These are phyloP conservation scores for Scytalidium sp. DNA, from an alignment of 2,329 filamentous ascomycete genomes.

Conservation along the genomic window DNA sequence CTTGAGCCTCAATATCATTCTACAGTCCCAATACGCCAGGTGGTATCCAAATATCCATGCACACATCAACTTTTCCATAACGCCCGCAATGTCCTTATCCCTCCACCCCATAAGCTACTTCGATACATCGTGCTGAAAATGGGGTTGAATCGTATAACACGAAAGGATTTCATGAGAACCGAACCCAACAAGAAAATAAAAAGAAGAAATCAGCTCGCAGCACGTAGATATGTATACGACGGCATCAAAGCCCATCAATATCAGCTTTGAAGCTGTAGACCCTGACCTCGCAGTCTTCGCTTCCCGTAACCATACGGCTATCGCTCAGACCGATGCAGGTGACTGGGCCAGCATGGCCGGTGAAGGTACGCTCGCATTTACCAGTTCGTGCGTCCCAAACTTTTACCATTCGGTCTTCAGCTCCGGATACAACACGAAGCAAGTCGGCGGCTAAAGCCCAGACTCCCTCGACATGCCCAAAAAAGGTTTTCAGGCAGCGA, in stretches of 20 bases:
- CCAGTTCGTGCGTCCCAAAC: constrained; percentile 92
- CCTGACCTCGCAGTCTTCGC: constrained; percentile 88
- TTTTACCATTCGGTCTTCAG: constrained; percentile 94
- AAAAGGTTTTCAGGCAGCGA: constrained; percentile 85
- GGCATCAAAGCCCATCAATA: constrained; percentile 2
- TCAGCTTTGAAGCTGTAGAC: constrained; percentile 67
- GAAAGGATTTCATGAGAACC: too few species aligned
- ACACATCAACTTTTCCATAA: too few species aligned
- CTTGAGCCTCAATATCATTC: too few species aligned
- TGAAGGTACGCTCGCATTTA: constrained; percentile 88
- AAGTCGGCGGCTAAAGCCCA: constrained; percentile 92
- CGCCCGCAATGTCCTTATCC: too few species aligned
- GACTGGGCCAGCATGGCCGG: constrained; percentile 84
- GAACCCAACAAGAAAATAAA: too few species aligned
- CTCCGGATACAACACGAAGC: constrained; percentile 81
- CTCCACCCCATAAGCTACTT: too few species aligned
- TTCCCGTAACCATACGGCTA: constrained; percentile 82
- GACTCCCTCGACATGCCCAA: constrained; percentile 93
- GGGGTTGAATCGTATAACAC: too few species aligned
- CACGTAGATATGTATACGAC: too few species aligned
- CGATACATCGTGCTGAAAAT: too few species aligned
- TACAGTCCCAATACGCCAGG: too few species aligned
- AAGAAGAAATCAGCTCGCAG: too few species aligned
- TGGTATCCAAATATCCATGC: too few species aligned
- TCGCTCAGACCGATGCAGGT: constrained; percentile 93